Conservation (phyloP, 2,329 filamentous ascomycete species). For the Stagonosporopsis tanaceti region DNA sequence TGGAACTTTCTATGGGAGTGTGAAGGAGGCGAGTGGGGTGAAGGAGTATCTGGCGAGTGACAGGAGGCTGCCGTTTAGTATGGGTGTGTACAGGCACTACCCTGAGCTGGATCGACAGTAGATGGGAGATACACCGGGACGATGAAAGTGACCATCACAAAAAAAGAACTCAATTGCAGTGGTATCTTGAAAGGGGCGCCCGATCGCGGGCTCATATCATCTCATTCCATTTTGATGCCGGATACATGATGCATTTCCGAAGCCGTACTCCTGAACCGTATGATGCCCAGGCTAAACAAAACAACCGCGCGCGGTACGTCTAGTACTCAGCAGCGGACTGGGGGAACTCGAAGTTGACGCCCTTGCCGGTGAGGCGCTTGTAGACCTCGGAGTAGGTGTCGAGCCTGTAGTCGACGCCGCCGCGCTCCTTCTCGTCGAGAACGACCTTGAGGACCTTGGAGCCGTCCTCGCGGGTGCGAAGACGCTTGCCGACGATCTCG, state of each 20-base stretch:
- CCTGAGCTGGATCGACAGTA: conserved; percentile 70
- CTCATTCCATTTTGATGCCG: conserved; percentile 50
- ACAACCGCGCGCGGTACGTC: conserved; percentile 47
- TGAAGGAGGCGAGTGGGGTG: conserved; percentile 70
- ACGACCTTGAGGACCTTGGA: conserved; percentile 99
- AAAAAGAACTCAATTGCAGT: conserved; percentile 46
- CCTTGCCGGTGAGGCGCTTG: conserved; percentile 95
- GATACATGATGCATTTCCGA: conserved; percentile 51
- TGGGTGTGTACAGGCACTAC: conserved; percentile 76
- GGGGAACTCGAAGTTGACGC: conserved; percentile 98
- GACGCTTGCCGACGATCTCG: conserved; percentile 99
- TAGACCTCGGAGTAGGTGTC: conserved; percentile 99
- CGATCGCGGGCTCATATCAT: conserved; percentile 44
- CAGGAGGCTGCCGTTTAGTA: conserved; percentile 66
- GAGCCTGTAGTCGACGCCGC: conserved; percentile 98
- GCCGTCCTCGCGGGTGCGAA: conserved; percentile 98
- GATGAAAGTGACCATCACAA: conserved; percentile 31
- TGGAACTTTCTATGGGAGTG: conserved; percentile 65
- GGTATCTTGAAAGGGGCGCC: conserved; percentile 47
- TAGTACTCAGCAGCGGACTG: conserved; percentile 86
- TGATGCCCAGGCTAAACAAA: conserved; percentile 35
- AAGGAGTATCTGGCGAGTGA: conserved; percentile 74
- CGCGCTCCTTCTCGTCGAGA: conserved; percentile 99
- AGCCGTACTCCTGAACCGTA: conserved; percentile 49
- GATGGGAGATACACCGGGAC: neutral